Percentiles rank a stretch among this genome's conserved stretches.
phyloP scores from a whole-genome alignment of 78 protist genomes.

The Emiliania huxleyi region DNA sequence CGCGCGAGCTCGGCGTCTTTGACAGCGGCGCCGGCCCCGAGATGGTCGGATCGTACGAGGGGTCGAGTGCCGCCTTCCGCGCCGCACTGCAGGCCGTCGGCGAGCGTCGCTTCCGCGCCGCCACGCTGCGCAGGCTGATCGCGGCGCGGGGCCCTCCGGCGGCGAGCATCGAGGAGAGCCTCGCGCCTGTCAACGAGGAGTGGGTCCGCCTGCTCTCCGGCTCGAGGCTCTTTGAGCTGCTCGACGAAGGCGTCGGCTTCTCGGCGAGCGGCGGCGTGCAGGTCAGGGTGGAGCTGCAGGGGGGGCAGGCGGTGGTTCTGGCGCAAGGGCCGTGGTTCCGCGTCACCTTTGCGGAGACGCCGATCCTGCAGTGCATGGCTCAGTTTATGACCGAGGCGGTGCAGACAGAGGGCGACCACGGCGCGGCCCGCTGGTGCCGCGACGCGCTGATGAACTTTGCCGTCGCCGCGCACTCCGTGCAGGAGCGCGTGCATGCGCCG shows the following conservation, averaged over 20 bases:
- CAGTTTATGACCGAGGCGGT: background rate
- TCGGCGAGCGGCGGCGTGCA: background rate
- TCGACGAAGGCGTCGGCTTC: background rate
- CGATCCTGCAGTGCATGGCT: background rate
- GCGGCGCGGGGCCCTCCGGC: background rate
- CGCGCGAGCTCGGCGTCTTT: background rate
- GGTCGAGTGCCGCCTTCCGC: background rate
- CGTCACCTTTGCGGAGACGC: background rate
- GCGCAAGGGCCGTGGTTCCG: conserved; percentile 19
- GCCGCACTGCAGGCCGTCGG: background rate
- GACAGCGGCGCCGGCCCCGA: background rate
- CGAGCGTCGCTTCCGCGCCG: background rate
- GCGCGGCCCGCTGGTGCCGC: background rate
- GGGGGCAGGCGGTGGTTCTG: background rate
- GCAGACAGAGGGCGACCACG: background rate
- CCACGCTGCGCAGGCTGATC: background rate
- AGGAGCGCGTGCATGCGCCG: background rate
- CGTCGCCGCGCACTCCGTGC: background rate
- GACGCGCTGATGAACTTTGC: background rate
- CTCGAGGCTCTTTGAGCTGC: background rate
- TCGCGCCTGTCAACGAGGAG: background rate
- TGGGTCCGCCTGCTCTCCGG: background rate
- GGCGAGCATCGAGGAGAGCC: background rate
- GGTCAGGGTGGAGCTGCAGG: background rate
- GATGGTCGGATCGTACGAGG: background rate